A percentile compares a stretch with the other conserved stretches of the same genome.
phyloP scores from a whole-genome alignment of 1,284 basidiomycete genomes.

The Phylloporus sp. region DNA sequence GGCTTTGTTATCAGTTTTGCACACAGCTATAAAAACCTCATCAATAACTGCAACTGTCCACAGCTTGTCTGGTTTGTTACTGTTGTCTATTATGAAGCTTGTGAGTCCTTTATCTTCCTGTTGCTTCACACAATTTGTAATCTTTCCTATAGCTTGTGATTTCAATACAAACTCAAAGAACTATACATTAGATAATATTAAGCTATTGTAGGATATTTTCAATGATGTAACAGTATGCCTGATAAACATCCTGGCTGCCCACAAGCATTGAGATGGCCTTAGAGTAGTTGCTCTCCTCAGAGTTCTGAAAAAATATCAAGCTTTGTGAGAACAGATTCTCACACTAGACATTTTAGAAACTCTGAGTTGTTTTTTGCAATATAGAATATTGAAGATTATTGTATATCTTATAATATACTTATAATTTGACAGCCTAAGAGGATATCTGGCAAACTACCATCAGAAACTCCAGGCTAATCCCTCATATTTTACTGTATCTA shows the following conservation, averaged over 20 bases:
- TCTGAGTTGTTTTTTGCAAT: slow-evolving; percentile 26
- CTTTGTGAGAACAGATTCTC: slow-evolving; percentile 19
- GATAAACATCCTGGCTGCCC: slow-evolving; percentile 9
- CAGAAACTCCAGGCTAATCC: slow-evolving; percentile 10
- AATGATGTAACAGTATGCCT: slow-evolving; percentile 14
- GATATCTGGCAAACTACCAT: slow-evolving; percentile 10
- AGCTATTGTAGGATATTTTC: slow-evolving; percentile 5
- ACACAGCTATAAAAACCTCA: slow-evolving; percentile 15
- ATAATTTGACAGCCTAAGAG: slow-evolving; percentile 17
- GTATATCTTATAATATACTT: neutral
- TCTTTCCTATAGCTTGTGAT: slow-evolving; percentile 14
- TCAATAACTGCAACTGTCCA: slow-evolving; percentile 3
- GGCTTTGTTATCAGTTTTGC: too few species aligned
- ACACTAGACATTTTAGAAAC: slow-evolving; percentile 18
- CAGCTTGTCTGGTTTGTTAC: slow-evolving; percentile 25
- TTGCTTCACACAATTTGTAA: neutral
- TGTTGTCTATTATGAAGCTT: slow-evolving; percentile 31
- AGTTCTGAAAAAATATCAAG: slow-evolving; percentile 20
- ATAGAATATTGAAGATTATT: slow-evolving; percentile 14
- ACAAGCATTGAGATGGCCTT: slow-evolving; percentile 20
- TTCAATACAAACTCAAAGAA: neutral
- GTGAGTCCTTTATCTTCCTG: slow-evolving; percentile 10
- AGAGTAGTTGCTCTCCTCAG: slow-evolving; percentile 31
- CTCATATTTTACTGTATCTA: neutral
- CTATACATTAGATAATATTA: neutral